phyloP scores from a whole-genome alignment of 257 asterid species.

The Marsdenia floribunda region DNA sequence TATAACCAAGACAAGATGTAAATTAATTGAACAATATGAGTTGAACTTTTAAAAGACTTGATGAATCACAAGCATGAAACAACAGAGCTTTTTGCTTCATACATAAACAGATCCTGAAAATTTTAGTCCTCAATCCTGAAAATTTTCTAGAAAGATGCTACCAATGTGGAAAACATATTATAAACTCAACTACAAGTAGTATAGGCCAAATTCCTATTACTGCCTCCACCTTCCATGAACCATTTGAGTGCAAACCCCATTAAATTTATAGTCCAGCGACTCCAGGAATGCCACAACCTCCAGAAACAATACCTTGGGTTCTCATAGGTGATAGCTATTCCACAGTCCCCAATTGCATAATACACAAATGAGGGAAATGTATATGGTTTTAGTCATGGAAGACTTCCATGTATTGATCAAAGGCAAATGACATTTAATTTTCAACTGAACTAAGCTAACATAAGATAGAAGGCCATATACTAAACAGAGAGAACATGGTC shows the following conservation, averaged over 20 bases:
- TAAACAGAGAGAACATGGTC: not conserved
- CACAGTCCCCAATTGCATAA: not conserved
- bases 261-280: not conserved
- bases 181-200: not conserved
- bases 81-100: not conserved
- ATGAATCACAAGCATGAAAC: not conserved
- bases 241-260: not conserved
- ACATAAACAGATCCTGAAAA: not conserved
- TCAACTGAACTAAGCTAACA: not conserved
- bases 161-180: not conserved
- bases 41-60: not conserved
- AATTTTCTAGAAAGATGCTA: not conserved
- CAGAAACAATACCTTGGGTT: too few relatives aligned
- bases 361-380: not conserved
- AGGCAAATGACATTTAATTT: not conserved
- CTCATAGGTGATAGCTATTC: not conserved
- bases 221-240: not conserved
- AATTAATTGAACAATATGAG: not conserved
- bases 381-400: not conserved
- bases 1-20: not conserved
- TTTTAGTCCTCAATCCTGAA: not conserved
- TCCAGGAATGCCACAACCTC: not conserved
- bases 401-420: not conserved
- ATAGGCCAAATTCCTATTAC: not conserved
- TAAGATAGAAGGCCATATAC: not conserved